These are phyloP conservation scores for Psilocybe cubensis DNA, from an alignment of 768 basidiomycete genomes.

Conservation along the genomic window DNA sequence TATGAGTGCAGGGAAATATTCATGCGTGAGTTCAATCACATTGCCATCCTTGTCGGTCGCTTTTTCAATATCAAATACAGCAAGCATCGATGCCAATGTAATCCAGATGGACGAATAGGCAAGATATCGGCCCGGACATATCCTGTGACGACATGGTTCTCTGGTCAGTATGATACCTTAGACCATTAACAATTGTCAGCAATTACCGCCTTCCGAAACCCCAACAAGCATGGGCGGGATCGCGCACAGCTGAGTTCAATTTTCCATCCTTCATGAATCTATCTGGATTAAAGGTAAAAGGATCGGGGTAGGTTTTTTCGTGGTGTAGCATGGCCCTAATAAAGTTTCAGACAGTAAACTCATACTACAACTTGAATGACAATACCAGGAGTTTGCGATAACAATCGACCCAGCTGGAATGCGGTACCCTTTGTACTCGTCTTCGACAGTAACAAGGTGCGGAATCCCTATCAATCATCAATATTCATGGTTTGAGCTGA, in stretches of 20 bases:
- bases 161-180: neutral
- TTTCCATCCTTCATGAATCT: constrained; percentile 12
- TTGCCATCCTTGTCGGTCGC: constrained; percentile 1
- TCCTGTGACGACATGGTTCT: neutral
- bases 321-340: constrained; percentile 12
- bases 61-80: constrained; percentile 6
- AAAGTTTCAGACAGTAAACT: neutral
- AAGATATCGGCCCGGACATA: constrained; percentile 9
- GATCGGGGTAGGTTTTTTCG: constrained; percentile 5
- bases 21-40: neutral
- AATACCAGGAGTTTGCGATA: constrained; percentile 5
- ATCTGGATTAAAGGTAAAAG: constrained; percentile 9
- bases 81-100: constrained; percentile 6
- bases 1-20: constrained; percentile 8
- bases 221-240: constrained; percentile 9
- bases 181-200: no score
- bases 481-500: neutral
- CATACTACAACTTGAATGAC: neutral
- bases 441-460: neutral
- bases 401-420: constrained; percentile 7
- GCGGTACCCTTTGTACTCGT: constrained; percentile 4
- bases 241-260: constrained; percentile 1
- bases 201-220: constrained; percentile 13
- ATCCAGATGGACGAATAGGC: constrained; percentile 10
- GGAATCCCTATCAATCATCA: neutral